Conservation (phyloP, 768 basidiomycete species). For the Cantharellus anzutake region DNA sequence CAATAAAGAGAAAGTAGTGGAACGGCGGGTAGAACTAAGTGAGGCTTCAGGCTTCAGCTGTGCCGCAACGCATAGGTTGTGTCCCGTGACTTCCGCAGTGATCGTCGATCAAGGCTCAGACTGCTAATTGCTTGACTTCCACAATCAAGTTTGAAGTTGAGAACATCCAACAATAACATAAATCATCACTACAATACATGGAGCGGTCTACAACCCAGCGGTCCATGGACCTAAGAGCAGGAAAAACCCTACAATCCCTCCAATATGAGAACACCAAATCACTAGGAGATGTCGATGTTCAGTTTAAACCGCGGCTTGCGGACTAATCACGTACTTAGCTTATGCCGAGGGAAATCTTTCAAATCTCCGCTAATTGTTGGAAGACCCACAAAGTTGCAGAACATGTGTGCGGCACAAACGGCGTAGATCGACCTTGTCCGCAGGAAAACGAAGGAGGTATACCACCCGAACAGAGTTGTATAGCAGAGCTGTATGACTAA, state of each 20-base stretch:
- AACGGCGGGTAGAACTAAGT: too few species aligned
- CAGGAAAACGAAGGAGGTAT: conserved; percentile 69
- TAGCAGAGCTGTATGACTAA: conserved; percentile 76
- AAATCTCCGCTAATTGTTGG: conserved; percentile 49
- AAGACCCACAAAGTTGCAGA: conserved; percentile 90
- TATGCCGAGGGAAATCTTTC: conserved; percentile 29
- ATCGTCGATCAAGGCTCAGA: too few species aligned
- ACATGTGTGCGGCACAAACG: conserved; percentile 61
- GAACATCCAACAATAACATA: too few species aligned
- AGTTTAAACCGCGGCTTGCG: conserved; percentile 6
- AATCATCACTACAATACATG: too few species aligned
- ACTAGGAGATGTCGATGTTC: conserved; percentile 19
- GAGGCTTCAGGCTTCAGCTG: too few species aligned
- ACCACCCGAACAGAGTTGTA: conserved; percentile 85
- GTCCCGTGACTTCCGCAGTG: too few species aligned
- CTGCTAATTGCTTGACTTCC: too few species aligned
- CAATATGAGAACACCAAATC: conserved; percentile 33
- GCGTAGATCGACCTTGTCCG: conserved; percentile 63
- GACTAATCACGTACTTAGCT: conserved; percentile 25
- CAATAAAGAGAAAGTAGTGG: too few species aligned
- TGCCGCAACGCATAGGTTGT: too few species aligned
- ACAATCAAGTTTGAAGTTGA: too few species aligned
- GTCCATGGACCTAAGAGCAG: conserved; percentile 38
- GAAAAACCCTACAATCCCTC: conserved; percentile 41
- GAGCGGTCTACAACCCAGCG: background rate